These are phyloP conservation scores for Nigrospora sphaerica DNA, from an alignment of 2,329 filamentous ascomycete genomes.

Conservation along the genomic window DNA sequence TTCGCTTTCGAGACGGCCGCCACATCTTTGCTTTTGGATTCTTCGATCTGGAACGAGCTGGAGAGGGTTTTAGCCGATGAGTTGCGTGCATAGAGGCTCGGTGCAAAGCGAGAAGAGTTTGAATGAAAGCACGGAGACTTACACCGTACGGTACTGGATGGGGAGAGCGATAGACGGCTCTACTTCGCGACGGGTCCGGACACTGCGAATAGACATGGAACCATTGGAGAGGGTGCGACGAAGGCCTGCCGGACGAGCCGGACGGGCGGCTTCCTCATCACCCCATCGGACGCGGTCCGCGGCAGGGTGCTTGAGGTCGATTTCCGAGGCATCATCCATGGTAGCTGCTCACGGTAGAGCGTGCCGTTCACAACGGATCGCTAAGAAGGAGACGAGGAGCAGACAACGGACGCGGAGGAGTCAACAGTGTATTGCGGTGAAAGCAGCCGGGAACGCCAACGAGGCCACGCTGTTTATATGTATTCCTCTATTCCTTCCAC, in stretches of 20 bases:
- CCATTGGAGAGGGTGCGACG: slow-evolving; percentile 22
- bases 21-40: background rate
- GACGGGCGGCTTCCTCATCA: slow-evolving; percentile 25
- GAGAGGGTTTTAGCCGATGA: background rate
- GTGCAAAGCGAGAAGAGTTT: slow-evolving; percentile 32
- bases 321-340: slow-evolving; percentile 14
- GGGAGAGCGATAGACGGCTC: background rate
- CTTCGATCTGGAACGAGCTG: slow-evolving; percentile 2
- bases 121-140: slow-evolving; percentile 6
- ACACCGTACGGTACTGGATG: slow-evolving; percentile 1
- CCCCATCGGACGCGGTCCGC: slow-evolving; percentile 27
- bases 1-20: background rate
- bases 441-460: no score
- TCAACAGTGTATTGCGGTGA: no score
- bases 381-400: background rate
- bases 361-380: background rate
- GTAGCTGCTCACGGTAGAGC: background rate
- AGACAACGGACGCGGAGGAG: no score
- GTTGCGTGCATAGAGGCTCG: background rate
- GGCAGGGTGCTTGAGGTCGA: slow-evolving; percentile 12
- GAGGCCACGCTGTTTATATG: no score
- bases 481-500: no score
- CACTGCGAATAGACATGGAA: slow-evolving; percentile 33
- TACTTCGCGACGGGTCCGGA: slow-evolving; percentile 28
- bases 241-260: slow-evolving; percentile 11